Evolutionary conservation across 257 asterid species (phyloP).

Genomic region (Vinca minor): DNA sequence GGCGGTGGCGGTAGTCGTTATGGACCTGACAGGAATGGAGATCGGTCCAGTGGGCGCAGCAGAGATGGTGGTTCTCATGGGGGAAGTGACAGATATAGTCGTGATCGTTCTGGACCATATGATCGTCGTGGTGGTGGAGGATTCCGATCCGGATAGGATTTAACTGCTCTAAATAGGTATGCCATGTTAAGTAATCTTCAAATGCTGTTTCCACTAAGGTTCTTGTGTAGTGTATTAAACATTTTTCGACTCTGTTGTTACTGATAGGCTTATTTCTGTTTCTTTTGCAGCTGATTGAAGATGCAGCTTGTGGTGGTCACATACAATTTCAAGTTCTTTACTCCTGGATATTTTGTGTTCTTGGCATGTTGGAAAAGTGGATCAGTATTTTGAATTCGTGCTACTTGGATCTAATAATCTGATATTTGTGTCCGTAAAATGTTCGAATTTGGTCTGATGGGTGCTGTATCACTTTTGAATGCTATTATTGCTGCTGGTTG

Average conservation of each 20-base stretch:
- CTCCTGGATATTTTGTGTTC: slow-evolving; percentile 21
- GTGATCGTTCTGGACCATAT: slow-evolving; percentile 91
- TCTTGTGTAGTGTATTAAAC: not conserved
- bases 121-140: slow-evolving; percentile 66
- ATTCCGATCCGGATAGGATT: slow-evolving; percentile 32
- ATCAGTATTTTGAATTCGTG: slow-evolving; percentile 36
- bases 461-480: slow-evolving; percentile 44
- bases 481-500: slow-evolving; percentile 59
- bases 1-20: slow-evolving; percentile 49
- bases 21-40: slow-evolving; percentile 90
- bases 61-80: slow-evolving; percentile 60
- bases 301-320: slow-evolving; percentile 30
- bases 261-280: slow-evolving; percentile 13
- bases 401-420: slow-evolving; percentile 43
- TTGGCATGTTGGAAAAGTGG: slow-evolving; percentile 29
- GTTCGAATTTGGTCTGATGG: slow-evolving; percentile 40
- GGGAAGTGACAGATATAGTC: slow-evolving; percentile 62
- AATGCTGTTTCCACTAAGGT: not conserved
- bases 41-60: slow-evolving; percentile 54
- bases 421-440: slow-evolving; percentile 46
- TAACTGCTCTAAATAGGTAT: slow-evolving; percentile 10
- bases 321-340: slow-evolving; percentile 18
- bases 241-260: not conserved
- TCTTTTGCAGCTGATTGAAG: slow-evolving; percentile 30
- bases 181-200: not conserved